Conservation (phyloP, 169 alveolate genomes). For the Eimeria tenella region DNA sequence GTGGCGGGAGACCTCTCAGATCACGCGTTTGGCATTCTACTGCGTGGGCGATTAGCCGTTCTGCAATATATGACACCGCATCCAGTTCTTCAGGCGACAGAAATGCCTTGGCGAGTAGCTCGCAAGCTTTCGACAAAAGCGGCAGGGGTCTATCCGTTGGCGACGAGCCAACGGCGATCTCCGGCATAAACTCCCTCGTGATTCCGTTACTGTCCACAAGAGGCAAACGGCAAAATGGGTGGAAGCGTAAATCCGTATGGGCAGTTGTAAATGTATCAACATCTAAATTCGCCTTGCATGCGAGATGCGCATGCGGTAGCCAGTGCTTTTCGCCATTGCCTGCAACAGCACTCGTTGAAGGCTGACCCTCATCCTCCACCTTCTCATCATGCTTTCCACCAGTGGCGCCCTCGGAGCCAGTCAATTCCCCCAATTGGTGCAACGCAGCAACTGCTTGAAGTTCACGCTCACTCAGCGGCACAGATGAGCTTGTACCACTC, state of each 20-base stretch:
- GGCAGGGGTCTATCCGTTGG: neutral
- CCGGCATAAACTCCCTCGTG: neutral
- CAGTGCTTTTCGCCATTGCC: too few species aligned
- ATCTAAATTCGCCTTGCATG: too few species aligned
- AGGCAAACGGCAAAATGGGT: neutral
- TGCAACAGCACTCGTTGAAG: neutral
- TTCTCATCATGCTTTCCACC: neutral
- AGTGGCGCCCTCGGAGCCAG: too few species aligned
- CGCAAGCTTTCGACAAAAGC: neutral
- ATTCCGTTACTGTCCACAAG: neutral
- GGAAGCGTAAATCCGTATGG: too few species aligned
- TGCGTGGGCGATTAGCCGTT: neutral
- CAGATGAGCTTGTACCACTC: too few species aligned
- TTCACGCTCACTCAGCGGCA: too few species aligned
- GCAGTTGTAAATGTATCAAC: too few species aligned
- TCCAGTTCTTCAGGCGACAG: neutral
- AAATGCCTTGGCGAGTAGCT: neutral
- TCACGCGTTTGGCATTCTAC: neutral
- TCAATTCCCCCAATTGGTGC: too few species aligned
- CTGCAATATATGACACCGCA: neutral
- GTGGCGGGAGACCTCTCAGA: neutral
- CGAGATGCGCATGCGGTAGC: too few species aligned
- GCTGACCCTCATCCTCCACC: neutral
- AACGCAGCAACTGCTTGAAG: too few species aligned
- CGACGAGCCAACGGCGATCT: neutral